phyloP scores from a whole-genome alignment of 2,329 filamentous ascomycete species.

The Xylariaceae sp. region DNA sequence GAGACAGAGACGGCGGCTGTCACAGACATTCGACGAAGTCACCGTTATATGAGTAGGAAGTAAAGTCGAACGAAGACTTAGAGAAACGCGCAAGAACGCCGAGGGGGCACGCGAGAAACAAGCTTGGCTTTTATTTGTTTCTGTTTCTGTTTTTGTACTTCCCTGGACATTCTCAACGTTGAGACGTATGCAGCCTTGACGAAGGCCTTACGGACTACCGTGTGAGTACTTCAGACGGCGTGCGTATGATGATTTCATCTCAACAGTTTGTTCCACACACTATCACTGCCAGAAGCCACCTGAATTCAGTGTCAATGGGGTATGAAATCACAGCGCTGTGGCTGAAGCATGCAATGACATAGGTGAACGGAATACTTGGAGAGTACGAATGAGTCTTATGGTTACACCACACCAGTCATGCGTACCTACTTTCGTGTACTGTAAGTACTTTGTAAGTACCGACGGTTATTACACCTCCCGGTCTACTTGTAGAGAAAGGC shows the following conservation, averaged over 20 bases:
- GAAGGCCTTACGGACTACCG: background rate
- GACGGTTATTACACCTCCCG: too few relatives aligned
- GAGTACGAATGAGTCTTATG: too few relatives aligned
- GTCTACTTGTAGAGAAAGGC: too few relatives aligned
- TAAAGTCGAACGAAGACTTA: background rate
- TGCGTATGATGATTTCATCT: background rate
- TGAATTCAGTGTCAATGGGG: background rate
- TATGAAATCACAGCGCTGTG: background rate
- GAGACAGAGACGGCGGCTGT: background rate
- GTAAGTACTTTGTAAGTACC: too few relatives aligned
- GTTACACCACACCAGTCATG: too few relatives aligned
- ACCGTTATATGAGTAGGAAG: background rate
- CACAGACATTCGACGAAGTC: background rate
- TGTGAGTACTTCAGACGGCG: background rate
- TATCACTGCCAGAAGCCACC: background rate
- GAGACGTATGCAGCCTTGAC: too few relatives aligned
- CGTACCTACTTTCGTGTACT: too few relatives aligned
- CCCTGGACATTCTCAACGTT: background rate
- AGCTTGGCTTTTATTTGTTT: background rate
- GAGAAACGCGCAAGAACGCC: background rate
- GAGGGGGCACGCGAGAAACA: background rate
- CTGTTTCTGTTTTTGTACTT: background rate
- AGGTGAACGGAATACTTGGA: too few relatives aligned
- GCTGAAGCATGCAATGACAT: background rate
- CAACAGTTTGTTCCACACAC: background rate